phyloP scores from a whole-genome alignment of 228 moss, liverwort and hornwort genomes.

The Sphagnum fallax region DNA sequence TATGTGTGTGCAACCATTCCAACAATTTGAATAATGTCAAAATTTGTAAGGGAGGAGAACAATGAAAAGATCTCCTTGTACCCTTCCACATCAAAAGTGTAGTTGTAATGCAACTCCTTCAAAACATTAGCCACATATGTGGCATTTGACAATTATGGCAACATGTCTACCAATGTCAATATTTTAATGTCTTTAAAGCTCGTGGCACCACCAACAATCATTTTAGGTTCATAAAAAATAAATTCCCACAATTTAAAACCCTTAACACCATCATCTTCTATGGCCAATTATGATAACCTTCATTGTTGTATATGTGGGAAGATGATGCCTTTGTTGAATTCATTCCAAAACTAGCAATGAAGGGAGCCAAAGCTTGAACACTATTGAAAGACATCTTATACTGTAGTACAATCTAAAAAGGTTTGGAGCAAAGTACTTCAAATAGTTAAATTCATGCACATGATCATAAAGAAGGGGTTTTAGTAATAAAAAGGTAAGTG shows the following conservation, averaged over 20 bases:
- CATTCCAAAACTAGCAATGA: too few species aligned
- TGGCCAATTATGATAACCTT: too few species aligned
- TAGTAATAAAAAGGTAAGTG: conserved; percentile 65
- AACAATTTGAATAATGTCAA: conserved; percentile 70
- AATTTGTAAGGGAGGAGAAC: conserved; percentile 64
- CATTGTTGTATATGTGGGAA: too few species aligned
- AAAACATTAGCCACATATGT: conserved; percentile 71
- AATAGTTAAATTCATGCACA: conserved; percentile 63
- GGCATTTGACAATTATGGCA: conserved; percentile 63
- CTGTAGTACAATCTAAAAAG: too few species aligned
- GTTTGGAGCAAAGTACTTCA: conserved; percentile 38
- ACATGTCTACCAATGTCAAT: conserved; percentile 46
- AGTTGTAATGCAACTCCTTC: conserved; percentile 93
- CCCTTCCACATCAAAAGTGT: conserved; percentile 85
- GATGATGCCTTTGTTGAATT: too few species aligned
- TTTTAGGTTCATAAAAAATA: too few species aligned
- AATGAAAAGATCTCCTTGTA: conserved; percentile 83
- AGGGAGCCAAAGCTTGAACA: too few species aligned
- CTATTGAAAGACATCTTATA: too few species aligned
- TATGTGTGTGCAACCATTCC: conserved; percentile 91
- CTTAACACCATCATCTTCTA: too few species aligned
- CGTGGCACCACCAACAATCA: too few species aligned
- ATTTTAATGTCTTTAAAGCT: conserved; percentile 44
- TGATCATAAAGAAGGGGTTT: conserved; percentile 66
- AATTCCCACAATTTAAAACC: too few species aligned